Percentiles rank a stretch among this genome's conserved stretches.
These are phyloP conservation scores for Eremochloa ophiuroides DNA, from an alignment of 176 grass and related monocot species.

Conservation along the genomic window DNA sequence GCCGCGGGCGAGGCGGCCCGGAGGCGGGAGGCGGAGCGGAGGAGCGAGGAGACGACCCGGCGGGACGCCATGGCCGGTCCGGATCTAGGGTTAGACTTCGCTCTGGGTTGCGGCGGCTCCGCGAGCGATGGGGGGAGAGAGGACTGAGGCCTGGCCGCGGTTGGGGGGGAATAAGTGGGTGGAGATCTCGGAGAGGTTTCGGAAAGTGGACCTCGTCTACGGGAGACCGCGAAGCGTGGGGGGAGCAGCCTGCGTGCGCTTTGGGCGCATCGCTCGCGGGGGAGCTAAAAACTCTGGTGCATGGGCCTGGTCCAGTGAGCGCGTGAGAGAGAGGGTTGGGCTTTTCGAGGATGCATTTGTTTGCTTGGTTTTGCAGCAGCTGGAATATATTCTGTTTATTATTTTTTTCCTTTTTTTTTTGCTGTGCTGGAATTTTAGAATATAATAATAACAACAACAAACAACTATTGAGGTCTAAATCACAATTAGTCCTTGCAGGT, in stretches of 20 bases:
- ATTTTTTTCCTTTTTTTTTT: neutral
- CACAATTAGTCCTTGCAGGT: neutral
- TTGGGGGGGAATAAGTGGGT: constrained; percentile 27
- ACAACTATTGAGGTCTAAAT: neutral
- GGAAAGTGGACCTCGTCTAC: constrained; percentile 27
- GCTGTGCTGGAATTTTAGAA: neutral
- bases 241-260: neutral
- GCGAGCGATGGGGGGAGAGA: neutral
- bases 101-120: constrained; percentile 40
- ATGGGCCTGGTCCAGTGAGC: constrained; percentile 26
- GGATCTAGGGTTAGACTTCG: constrained; percentile 52
- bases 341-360: constrained; percentile 6
- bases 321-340: neutral
- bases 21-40: constrained; percentile 50
- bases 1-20: constrained; percentile 51
- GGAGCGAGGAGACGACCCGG: constrained; percentile 65
- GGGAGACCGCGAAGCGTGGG: constrained; percentile 8
- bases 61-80: constrained; percentile 75
- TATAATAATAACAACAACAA: neutral
- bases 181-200: constrained; percentile 37
- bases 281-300: neutral
- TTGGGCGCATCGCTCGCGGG: neutral
- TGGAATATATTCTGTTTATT: constrained; percentile 18
- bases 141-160: neutral
- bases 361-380: constrained; percentile 29